Percentiles rank a stretch among this genome's conserved stretches.
phyloP scores from a whole-genome alignment of 495 filamentous ascomycete species.

The Trichoderma virens region DNA sequence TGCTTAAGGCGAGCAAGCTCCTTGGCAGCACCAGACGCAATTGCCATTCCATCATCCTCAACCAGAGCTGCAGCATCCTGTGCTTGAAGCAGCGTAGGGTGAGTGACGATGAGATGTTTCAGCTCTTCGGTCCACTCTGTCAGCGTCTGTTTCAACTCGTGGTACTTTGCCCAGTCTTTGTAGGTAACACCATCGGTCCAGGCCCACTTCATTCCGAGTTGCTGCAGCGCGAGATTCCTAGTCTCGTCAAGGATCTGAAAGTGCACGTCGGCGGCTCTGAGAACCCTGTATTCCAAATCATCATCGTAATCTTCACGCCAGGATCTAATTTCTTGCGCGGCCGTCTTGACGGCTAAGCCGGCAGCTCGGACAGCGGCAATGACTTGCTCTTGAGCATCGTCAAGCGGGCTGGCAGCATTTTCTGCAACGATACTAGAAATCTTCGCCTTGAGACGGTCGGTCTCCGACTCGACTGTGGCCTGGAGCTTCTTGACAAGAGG shows the following conservation, averaged over 20 bases:
- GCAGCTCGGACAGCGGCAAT: slow-evolving; percentile 57
- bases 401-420: slow-evolving; percentile 29
- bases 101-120: slow-evolving; percentile 58
- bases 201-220: slow-evolving; percentile 96
- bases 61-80: slow-evolving; percentile 60
- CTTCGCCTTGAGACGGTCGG: slow-evolving; percentile 56
- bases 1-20: slow-evolving; percentile 80
- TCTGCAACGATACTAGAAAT: slow-evolving; percentile 57
- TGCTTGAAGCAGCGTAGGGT: slow-evolving; percentile 64
- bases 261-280: slow-evolving; percentile 69
- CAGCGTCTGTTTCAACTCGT: slow-evolving; percentile 73
- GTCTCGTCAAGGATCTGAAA: slow-evolving; percentile 77
- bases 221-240: slow-evolving; percentile 81
- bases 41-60: slow-evolving; percentile 67
- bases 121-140: slow-evolving; percentile 82
- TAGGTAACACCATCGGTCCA: slow-evolving; percentile 94
- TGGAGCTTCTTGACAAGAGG: slow-evolving; percentile 62
- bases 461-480: slow-evolving; percentile 51
- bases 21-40: slow-evolving; percentile 72
- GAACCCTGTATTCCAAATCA: slow-evolving; percentile 60
- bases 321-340: slow-evolving; percentile 69
- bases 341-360: slow-evolving; percentile 68
- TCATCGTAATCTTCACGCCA: slow-evolving; percentile 71
- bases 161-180: slow-evolving; percentile 91
- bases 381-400: slow-evolving; percentile 57